Evolutionary conservation across 192 early-diverging fungal species (phyloP).

Genomic region (Backusella psychrophila): DNA sequence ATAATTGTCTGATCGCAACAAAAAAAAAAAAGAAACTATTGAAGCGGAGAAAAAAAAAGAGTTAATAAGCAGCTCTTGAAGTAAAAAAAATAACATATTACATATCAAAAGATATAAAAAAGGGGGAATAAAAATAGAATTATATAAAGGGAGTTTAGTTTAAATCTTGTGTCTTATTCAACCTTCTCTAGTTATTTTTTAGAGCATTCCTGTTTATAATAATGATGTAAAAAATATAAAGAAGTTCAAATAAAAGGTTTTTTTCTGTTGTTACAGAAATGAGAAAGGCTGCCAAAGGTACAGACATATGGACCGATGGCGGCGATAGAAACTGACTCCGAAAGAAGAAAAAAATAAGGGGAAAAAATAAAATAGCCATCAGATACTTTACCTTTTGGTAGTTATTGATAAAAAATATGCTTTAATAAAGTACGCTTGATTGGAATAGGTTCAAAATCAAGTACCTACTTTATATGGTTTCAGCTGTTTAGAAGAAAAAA

Average conservation of each 20-base stretch:
- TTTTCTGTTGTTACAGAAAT: not conserved
- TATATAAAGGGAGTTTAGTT: not conserved
- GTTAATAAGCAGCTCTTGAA: not conserved
- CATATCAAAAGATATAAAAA: not conserved
- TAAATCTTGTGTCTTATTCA: not conserved
- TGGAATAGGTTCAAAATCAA: not conserved
- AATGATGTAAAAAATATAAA: not conserved
- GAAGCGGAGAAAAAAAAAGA: not conserved
- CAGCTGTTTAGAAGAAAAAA: not conserved
- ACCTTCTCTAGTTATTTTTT: not conserved
- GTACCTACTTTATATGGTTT: not conserved
- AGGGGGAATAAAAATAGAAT: not conserved
- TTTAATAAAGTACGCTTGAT: not conserved
- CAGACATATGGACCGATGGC: not conserved
- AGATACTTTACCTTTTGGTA: not conserved
- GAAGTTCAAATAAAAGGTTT: not conserved
- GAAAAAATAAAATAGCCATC: not conserved
- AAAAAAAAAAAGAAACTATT: not conserved
- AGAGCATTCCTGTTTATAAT: too few species aligned
- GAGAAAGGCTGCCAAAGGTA: not conserved
- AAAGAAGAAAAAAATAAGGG: not conserved
- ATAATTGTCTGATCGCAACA: not conserved
- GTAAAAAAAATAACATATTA: not conserved
- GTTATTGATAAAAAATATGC: not conserved
- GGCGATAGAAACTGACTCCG: conserved; percentile 14